phyloP scores from a whole-genome alignment of 768 basidiomycete species.

The Kwoniella pini region DNA sequence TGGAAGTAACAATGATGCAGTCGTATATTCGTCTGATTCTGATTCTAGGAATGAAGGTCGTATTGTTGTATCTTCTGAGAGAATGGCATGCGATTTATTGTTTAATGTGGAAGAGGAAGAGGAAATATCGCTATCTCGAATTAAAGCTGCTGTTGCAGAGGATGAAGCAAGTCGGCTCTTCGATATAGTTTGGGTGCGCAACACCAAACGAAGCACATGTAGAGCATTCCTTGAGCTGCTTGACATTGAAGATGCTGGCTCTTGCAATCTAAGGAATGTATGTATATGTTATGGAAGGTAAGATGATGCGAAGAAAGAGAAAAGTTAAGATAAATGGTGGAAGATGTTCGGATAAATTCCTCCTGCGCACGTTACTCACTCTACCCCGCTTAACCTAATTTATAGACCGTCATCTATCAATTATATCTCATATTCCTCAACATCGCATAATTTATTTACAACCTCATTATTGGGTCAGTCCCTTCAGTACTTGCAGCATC shows the following conservation, averaged over 20 bases:
- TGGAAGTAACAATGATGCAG: slow-evolving; percentile 25
- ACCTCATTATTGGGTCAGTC: neutral
- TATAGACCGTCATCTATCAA: too few species aligned
- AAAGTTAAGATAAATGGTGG: neutral
- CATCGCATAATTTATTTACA: neutral
- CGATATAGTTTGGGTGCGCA: neutral
- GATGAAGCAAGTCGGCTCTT: neutral
- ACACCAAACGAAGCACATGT: slow-evolving; percentile 21
- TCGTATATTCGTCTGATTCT: slow-evolving; percentile 29
- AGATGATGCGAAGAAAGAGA: neutral
- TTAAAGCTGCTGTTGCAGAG: neutral
- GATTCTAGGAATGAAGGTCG: slow-evolving; percentile 35
- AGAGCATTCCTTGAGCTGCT: slow-evolving; percentile 16
- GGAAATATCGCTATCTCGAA: neutral
- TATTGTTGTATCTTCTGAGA: neutral
- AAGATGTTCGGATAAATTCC: neutral
- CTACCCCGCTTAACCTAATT: too few species aligned
- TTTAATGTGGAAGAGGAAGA: neutral
- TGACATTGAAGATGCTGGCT: slow-evolving; percentile 4
- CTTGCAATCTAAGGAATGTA: neutral
- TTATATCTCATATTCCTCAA: too few species aligned
- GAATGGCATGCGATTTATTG: neutral
- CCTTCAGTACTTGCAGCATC: neutral
- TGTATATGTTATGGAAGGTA: too few species aligned
- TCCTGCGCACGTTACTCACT: neutral